These are phyloP conservation scores for Neurospora sp. DNA, from an alignment of 495 filamentous ascomycete species.

Conservation along the genomic window DNA sequence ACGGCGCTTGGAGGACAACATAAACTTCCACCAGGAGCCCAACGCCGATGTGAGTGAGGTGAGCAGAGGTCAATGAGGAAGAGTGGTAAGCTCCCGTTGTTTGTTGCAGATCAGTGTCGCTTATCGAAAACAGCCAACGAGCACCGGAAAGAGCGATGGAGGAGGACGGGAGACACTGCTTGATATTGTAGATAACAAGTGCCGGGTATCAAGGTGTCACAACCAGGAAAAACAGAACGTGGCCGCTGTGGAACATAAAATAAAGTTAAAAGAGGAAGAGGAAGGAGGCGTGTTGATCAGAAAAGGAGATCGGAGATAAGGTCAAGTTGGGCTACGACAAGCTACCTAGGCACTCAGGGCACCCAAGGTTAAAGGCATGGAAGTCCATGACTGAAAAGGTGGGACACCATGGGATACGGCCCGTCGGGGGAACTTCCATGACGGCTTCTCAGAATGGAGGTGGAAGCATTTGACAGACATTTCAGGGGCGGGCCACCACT, in stretches of 20 bases:
- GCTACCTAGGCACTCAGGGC: not conserved
- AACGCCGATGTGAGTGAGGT: not conserved
- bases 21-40: not conserved
- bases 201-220: not conserved
- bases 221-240: not conserved
- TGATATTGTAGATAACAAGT: not conserved
- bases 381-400: not conserved
- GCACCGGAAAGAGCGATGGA: not conserved
- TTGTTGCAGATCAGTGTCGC: not conserved
- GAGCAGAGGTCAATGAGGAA: not conserved
- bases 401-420: not conserved
- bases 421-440: not conserved
- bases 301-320: not conserved
- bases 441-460: not conserved
- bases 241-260: not conserved
- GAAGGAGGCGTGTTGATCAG: not conserved
- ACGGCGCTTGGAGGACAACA: not conserved
- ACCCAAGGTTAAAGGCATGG: not conserved
- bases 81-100: not conserved
- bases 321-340: not conserved
- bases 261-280: not conserved
- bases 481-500: not conserved
- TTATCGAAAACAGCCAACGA: not conserved
- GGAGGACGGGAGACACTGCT: not conserved
- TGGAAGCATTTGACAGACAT: not conserved